A percentile compares a stretch with the other conserved stretches of the same genome.
phyloP scores from a whole-genome alignment of 345 rosid species.

The Ricinus communis region DNA sequence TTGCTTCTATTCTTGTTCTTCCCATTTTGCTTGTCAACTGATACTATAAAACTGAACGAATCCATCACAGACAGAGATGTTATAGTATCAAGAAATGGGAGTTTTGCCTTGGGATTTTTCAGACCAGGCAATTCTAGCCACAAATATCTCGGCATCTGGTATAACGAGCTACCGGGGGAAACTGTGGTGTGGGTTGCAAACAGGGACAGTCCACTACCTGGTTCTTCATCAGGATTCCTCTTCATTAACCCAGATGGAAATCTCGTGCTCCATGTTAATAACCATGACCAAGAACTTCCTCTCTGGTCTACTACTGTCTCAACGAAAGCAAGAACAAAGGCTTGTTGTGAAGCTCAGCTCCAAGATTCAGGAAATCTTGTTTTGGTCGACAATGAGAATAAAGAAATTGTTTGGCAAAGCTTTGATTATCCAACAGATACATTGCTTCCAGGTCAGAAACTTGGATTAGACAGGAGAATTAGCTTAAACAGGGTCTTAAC shows the following conservation, averaged over 20 bases:
- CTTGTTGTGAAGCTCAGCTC: neutral
- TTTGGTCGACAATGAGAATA: too few relatives aligned
- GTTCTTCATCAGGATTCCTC: neutral
- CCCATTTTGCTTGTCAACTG: neutral
- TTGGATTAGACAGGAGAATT: too few relatives aligned
- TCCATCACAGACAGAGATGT: neutral
- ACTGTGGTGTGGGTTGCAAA: constrained; percentile 19
- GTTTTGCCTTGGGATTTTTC: constrained; percentile 7
- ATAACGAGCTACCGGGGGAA: neutral
- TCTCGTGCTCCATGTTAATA: neutral
- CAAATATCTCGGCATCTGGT: constrained; percentile 14
- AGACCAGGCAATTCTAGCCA: neutral
- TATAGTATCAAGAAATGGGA: neutral
- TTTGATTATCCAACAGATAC: too few relatives aligned
- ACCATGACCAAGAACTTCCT: neutral
- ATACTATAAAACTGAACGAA: neutral
- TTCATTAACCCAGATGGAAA: neutral
- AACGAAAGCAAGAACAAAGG: neutral
- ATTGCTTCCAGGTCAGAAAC: too few relatives aligned
- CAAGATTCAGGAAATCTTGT: too few relatives aligned
- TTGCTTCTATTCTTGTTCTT: neutral
- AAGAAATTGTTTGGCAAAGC: too few relatives aligned
- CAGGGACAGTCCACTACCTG: constrained; percentile 16
- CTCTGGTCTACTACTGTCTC: constrained; percentile 7
- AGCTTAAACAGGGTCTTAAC: too few relatives aligned